Conservation (phyloP, 116 monocot genomes). For the Zostera marina region DNA sequence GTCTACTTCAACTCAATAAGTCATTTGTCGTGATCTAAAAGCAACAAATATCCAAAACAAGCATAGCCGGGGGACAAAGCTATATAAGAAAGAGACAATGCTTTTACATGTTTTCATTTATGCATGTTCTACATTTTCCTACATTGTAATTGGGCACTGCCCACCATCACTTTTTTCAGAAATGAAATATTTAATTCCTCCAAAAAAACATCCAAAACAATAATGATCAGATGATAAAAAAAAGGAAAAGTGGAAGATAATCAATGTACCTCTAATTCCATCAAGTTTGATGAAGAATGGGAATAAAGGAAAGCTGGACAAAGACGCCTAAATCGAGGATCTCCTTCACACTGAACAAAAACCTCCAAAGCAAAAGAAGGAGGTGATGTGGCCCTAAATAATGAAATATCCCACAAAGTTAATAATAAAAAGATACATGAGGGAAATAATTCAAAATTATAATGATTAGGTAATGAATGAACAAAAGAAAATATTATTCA, state of each 20-base stretch:
- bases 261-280: slow-evolving; percentile 81
- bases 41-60: no score
- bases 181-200: no score
- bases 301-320: slow-evolving; percentile 96
- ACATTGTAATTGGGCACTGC: no score
- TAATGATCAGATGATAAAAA: neutral
- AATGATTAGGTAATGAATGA: neutral
- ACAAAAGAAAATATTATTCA: neutral
- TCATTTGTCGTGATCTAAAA: no score
- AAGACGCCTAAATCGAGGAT: slow-evolving; percentile 91
- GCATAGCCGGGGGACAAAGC: no score
- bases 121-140: no score
- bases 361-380: slow-evolving; percentile 98
- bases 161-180: no score
- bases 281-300: slow-evolving; percentile 85
- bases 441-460: no score
- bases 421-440: neutral
- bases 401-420: neutral
- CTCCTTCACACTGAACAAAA: slow-evolving; percentile 98
- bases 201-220: neutral
- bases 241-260: neutral
- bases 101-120: no score
- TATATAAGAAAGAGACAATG: no score
- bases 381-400: slow-evolving; percentile 75
- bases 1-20: no score